Evolutionary conservation across 768 basidiomycete species (phyloP), one percentile per base, ranked within the genome.

Genomic region (Lactarius sp.): DNA sequence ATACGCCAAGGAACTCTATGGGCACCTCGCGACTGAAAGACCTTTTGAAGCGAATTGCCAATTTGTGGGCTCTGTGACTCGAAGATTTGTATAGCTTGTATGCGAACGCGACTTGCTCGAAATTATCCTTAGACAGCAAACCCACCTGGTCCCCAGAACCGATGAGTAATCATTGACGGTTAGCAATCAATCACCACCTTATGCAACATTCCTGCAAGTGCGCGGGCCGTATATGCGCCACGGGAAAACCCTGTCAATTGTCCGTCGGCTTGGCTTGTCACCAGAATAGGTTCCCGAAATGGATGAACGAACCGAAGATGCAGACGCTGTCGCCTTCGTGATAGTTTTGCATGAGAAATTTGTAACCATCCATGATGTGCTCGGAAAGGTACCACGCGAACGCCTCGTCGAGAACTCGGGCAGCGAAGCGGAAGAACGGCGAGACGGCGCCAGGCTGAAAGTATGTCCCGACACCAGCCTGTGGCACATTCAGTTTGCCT

Each of bases 1-100:
- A 92, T 54, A 90, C 85, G 0, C 91, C 91, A 46, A 93, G 73
- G 61, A 92, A 92, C n/a, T 91, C 87, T 20, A 92, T 79, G n/a
- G 78, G 75, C 6, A 92, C 86, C 36, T 77, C 73, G 42, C 77
- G 80, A 56, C 83, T 88, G 70, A 89, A 92, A 0, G 86, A 86
- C 65, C 78, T 71, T 74, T 91, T 92, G 74, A 89, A 93, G 16
- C 86, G 85, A 3, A 78, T 79, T 14, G 83, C 83, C 20, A 88
- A 71, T 36, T 73, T 60, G 14, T 80, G 55, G 6, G 80, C 80
- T 2, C 71, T 72, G 20, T 74, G 68, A 67, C 84, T 83, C 44
- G 78, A 80, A 7, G 80, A 78, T 67, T 77, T 82, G 73, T 85
- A 94, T 66, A 90, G 76, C 68, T 84, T 83, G 74, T 86, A 93